Conservation (phyloP, 2,329 filamentous ascomycete genomes). For the Ophiostoma australiae region DNA sequence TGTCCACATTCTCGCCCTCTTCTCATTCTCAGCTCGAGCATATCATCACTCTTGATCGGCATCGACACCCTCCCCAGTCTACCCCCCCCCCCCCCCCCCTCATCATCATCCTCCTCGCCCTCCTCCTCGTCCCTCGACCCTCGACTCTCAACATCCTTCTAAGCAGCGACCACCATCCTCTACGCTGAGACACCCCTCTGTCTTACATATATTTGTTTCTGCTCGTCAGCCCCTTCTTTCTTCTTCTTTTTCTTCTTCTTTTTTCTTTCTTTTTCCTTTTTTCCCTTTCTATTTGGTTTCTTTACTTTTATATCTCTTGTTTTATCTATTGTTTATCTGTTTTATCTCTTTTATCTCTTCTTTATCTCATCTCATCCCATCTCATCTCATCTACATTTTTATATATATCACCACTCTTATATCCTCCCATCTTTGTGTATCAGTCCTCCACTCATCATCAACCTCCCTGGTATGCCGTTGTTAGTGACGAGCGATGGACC, state of each 20-base stretch:
- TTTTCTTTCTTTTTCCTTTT: background rate
- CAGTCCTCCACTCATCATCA: background rate
- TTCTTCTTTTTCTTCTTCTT: background rate
- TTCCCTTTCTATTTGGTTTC: background rate
- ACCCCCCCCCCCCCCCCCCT: background rate
- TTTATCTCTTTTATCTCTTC: background rate
- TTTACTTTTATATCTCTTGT: background rate
- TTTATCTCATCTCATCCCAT: background rate
- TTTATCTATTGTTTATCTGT: background rate
- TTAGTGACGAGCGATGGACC: constrained; percentile 47
- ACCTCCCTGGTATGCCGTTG: constrained; percentile 39
- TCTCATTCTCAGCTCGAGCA: background rate
- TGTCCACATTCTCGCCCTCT: too few species aligned
- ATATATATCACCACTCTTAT: background rate
- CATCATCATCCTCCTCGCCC: background rate
- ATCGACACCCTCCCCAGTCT: background rate
- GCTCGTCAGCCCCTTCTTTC: background rate
- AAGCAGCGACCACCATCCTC: background rate
- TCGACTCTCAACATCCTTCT: background rate
- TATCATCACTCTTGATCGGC: background rate
- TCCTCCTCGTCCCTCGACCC: background rate
- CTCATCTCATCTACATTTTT: background rate
- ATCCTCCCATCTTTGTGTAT: background rate
- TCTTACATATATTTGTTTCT: constrained; percentile 9
- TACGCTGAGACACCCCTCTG: background rate